Percentiles rank a stretch among this genome's conserved stretches.
phyloP scores from a whole-genome alignment of 768 basidiomycete species.

The Phaeotremella skinneri region DNA sequence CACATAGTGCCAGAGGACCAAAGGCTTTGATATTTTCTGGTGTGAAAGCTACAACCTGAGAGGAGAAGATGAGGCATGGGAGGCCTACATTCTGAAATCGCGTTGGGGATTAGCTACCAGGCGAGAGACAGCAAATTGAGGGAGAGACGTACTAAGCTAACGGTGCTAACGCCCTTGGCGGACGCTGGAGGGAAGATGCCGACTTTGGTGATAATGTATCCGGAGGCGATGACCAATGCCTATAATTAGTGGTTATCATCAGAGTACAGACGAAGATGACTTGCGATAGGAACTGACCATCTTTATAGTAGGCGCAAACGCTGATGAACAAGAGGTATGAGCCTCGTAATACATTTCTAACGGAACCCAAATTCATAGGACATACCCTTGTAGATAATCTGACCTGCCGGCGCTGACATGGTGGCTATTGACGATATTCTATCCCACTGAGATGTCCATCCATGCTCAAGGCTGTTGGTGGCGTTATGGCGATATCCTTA shows the following conservation, averaged over 20 bases:
- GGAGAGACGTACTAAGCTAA: conserved; percentile 52
- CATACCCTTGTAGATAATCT: conserved; percentile 43
- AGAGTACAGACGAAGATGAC: not conserved
- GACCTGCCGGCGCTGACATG: conserved; percentile 26
- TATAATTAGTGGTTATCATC: not conserved
- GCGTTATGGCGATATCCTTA: too few relatives aligned
- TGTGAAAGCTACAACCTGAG: conserved; percentile 58
- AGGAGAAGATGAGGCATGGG: conserved; percentile 57
- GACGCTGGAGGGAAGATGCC: conserved; percentile 54
- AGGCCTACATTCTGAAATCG: conserved; percentile 56
- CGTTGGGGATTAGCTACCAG: too few relatives aligned
- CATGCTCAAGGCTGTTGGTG: too few relatives aligned
- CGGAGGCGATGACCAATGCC: conserved; percentile 17
- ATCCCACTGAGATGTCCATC: too few relatives aligned
- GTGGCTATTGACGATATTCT: too few relatives aligned
- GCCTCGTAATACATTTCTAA: not conserved
- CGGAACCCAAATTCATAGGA: not conserved
- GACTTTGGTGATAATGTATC: conserved; percentile 52
- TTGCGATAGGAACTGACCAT: conserved; percentile 20
- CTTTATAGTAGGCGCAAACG: conserved; percentile 46
- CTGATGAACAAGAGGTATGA: conserved; percentile 16
- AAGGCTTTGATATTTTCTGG: conserved; percentile 56
- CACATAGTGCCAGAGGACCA: conserved; percentile 56
- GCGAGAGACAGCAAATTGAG: too few relatives aligned
- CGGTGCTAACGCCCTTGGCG: conserved; percentile 53